Evolutionary conservation across 148 eudicot species (phyloP).

Genomic region (Cornus kousa): DNA sequence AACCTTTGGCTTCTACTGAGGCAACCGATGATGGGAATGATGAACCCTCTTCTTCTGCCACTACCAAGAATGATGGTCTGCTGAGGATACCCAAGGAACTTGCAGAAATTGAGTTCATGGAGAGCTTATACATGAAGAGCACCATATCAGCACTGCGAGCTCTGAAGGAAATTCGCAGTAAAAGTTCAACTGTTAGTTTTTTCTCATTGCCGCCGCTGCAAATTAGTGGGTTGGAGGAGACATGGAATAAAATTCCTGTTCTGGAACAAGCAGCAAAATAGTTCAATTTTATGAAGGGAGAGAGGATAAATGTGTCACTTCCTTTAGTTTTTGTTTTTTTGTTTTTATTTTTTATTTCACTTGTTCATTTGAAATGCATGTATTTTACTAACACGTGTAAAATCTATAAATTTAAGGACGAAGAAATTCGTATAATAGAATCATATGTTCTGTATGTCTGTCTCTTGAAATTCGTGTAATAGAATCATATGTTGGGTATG

Average conservation of each 20-base stretch:
- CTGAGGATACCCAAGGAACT: constrained; percentile 62
- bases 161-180: constrained; percentile 69
- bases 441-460: no score
- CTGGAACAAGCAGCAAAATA: constrained; percentile 68
- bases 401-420: constrained; percentile 14
- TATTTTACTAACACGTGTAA: constrained; percentile 35
- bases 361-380: constrained; percentile 12
- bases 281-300: constrained; percentile 7
- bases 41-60: constrained; percentile 28
- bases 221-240: constrained; percentile 48
- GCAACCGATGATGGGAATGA: constrained; percentile 20
- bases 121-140: constrained; percentile 75
- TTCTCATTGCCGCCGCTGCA: constrained; percentile 89
- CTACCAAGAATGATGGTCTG: constrained; percentile 9
- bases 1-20: constrained; percentile 30
- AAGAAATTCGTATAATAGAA: no score
- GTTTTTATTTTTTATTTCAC: constrained; percentile 5
- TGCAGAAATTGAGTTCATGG: constrained; percentile 67
- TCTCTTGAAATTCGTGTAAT: no score
- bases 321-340: neutral
- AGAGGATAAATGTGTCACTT: neutral
- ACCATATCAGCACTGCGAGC: constrained; percentile 68
- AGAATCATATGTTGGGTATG: no score
- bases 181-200: constrained; percentile 77
- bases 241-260: constrained; percentile 56